Evolutionary conservation across 2,329 filamentous ascomycete genomes (phyloP).

Genomic region (Zasmidium angulare): DNA sequence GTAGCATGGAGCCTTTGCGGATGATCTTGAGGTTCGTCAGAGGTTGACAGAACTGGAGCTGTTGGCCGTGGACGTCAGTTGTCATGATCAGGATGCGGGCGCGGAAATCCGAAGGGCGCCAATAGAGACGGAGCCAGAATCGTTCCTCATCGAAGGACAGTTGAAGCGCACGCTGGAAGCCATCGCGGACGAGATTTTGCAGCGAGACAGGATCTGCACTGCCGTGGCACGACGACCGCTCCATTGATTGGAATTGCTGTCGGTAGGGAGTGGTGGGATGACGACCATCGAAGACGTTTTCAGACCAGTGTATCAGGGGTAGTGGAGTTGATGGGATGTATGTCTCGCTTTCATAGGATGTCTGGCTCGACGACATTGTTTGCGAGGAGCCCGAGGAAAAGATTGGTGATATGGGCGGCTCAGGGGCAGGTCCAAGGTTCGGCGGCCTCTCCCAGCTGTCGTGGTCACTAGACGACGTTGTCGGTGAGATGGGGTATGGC

Average conservation of each 20-base stretch:
- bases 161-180: constrained; percentile 43
- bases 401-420: constrained; percentile 41
- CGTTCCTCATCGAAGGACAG: constrained; percentile 51
- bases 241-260: constrained; percentile 18
- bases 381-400: constrained; percentile 45
- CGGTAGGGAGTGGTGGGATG: constrained; percentile 40
- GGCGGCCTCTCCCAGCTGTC: constrained; percentile 5
- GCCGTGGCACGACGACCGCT: constrained; percentile 26
- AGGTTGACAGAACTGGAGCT: constrained; percentile 50
- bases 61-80: constrained; percentile 40
- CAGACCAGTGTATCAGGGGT: constrained; percentile 41
- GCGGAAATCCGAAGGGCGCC: constrained; percentile 51
- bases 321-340: constrained; percentile 16
- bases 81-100: constrained; percentile 56
- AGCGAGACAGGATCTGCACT: constrained; percentile 20
- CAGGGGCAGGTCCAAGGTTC: constrained; percentile 24
- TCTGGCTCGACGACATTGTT: constrained; percentile 37
- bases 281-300: constrained; percentile 44
- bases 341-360: constrained; percentile 27
- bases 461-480: not conserved
- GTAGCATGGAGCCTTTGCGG: constrained; percentile 42
- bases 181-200: constrained; percentile 32
- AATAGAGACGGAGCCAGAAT: constrained; percentile 39
- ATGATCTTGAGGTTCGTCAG: constrained; percentile 49
- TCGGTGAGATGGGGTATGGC: constrained; percentile 1